Base-by-base conservation (phyloP, 2,329 filamentous ascomycete species). In the Juglanconis juglandina region DNA sequence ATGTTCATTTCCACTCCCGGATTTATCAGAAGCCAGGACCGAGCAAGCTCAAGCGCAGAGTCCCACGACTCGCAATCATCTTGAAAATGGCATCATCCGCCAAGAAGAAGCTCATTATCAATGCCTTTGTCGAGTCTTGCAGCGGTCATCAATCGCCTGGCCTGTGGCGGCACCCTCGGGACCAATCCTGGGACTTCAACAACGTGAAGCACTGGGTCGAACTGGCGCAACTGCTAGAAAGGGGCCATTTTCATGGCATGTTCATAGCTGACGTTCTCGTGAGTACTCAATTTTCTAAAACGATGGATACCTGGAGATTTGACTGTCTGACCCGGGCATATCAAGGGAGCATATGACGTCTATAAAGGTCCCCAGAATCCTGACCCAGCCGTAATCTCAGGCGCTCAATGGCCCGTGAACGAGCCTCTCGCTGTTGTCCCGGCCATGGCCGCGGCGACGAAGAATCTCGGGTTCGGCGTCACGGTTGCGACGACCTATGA, bases 401-500 rank as follows among this genome's bases (percentile, higher is more conserved):
- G 86, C 0, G 84, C 87, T 0, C 87, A 90, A 71, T 91, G 86
- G 83, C 88, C 87, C 0, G 84, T 89, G 17, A 89, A 89, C 33
- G 87, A 90, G 68, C 88, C 87, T 0, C 68, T 90, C 2, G 80
- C 82, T 1, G 80, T 87, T 0, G 78, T 91, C 1, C 80, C 87
- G 1, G 87, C 87, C 0, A 89, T 91, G 87, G 87, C 87, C 1
- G 87, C 87, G 0, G 87, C 77, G 0, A 90, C 88, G 0, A 81
- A 86, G 67, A 88, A 79, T 62, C 82, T 91, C 34, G 86, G 83
- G 0, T 90, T 91, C 64, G 88, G 88, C 0, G 85, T 90, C 5
- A 91, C 88, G 0, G 83, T 87, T 1, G 84, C 84, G 2, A 89
- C 87, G 1, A 89, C 87, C 0, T 91, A 90, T 62, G 87, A 91